phyloP scores from a whole-genome alignment of 345 rosid species.

The Murraya koenigii region DNA sequence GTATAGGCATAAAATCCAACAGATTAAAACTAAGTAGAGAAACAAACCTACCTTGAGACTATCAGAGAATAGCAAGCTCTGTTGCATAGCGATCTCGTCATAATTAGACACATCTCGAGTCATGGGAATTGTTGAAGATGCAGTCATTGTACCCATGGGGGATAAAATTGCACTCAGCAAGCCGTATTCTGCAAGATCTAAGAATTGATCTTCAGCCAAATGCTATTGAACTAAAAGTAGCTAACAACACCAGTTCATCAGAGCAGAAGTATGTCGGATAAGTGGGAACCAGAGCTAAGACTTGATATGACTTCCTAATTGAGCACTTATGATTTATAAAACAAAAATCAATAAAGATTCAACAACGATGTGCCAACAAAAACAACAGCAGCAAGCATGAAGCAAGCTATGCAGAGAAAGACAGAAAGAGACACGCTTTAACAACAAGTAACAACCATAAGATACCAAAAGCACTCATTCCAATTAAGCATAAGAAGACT shows the following conservation, averaged over 20 bases:
- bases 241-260: background rate
- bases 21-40: background rate
- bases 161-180: background rate
- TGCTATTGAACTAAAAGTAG: background rate
- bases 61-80: constrained; percentile 80
- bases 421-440: constrained; percentile 9
- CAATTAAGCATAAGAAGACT: constrained; percentile 22
- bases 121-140: constrained; percentile 46
- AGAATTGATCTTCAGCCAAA: constrained; percentile 8
- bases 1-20: background rate
- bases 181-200: constrained; percentile 22
- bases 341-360: background rate
- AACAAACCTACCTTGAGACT: constrained; percentile 65
- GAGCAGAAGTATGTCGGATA: background rate
- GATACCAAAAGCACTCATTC: constrained; percentile 14
- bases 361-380: constrained; percentile 1
- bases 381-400: background rate
- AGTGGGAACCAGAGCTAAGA: too few relatives aligned
- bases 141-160: constrained; percentile 48
- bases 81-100: constrained; percentile 80
- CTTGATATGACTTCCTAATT: background rate
- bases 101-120: constrained; percentile 64
- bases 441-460: constrained; percentile 17
- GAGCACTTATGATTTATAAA: background rate
- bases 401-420: background rate